Evolutionary conservation across 2,329 filamentous ascomycete genomes (phyloP), one percentile per base, ranked within the genome.

Genomic region (Penicillium occitanis): DNA sequence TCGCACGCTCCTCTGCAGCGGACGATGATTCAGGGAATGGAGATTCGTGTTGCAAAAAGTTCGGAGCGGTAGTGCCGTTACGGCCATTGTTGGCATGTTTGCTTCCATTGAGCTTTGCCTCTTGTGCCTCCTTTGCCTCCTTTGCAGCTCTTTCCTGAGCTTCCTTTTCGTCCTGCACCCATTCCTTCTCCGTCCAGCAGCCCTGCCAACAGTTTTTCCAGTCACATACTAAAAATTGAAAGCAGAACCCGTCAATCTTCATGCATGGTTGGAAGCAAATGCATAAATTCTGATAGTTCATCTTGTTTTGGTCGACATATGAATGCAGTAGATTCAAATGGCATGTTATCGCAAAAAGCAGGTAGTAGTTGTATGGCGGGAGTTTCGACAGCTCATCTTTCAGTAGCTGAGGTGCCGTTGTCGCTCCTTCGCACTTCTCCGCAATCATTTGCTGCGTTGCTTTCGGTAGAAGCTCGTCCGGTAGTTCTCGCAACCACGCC

Each of bases 171-270:
- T 72, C 80, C 71, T 91, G 87, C 42, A 93, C 88, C 73, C 86
- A 94, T 70, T 88, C 88, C 69, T 92, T 88, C 78, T 98, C 94
- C 13, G 91, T 96, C 82, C 90, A 93, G 81, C 94, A 98, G 8
- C 94, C 94, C 77, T 95, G 93, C 94, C 94, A 98, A 81, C 94
- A 98, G 71, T 96, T 90, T 71, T 93, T 89, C 94, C 94, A 98
- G 75, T 98, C 91, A 74, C 92, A 92, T 22, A 98, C 93, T 13
- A 98, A 84, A 70, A 97, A 97, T 73, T 93, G 92, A 85, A 98
- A 98, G 77, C 92, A 96, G 77, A 94, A 96, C 0, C 90, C 90
- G 73, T 98, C 94, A 67, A 98, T 95, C 80, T 94, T 96, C 87
- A 98, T 92, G 78, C 93, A 96, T 3, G 94, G 94, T 78, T 97